Percentiles rank a stretch among this genome's conserved stretches.
These are phyloP conservation scores for Suillus lakei DNA, from an alignment of 768 basidiomycete genomes.

Conservation along the genomic window DNA sequence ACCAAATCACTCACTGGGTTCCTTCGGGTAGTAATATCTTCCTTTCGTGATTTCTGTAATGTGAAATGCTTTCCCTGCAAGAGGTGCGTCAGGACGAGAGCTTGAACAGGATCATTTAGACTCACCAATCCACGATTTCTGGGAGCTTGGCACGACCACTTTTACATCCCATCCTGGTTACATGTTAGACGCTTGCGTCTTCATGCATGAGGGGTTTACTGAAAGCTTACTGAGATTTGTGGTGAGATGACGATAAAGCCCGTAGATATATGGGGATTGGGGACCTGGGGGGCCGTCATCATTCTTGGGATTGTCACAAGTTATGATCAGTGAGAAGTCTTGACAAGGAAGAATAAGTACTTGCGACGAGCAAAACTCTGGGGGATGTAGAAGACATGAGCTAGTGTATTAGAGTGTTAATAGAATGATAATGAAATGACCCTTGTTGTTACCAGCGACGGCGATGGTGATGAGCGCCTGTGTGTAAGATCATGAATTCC, in stretches of 20 bases:
- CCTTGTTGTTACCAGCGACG: conserved; percentile 13
- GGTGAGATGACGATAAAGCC: conserved; percentile 66
- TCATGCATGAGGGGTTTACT: conserved; percentile 10
- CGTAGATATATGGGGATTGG: conserved; percentile 79
- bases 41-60: conserved; percentile 76
- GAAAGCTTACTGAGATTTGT: conserved; percentile 55
- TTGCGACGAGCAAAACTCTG: conserved; percentile 50
- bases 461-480: conserved; percentile 13
- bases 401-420: neutral
- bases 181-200: neutral
- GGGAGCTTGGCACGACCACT: conserved; percentile 78
- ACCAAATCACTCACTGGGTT: conserved; percentile 44
- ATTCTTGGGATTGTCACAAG: conserved; percentile 50
- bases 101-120: conserved; percentile 6
- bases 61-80: conserved; percentile 77
- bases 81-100: conserved; percentile 3
- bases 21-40: conserved; percentile 75
- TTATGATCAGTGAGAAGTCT: neutral
- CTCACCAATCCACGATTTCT: conserved; percentile 89
- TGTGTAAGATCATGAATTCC: conserved; percentile 16
- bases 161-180: conserved; percentile 74
- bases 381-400: conserved; percentile 29
- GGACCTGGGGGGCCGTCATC: conserved; percentile 81
- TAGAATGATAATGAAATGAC: neutral
- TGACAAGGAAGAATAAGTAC: conserved; percentile 21